Evolutionary conservation across 169 alveolate genomes (phyloP).

Genomic region (Cystoisospora suis): DNA sequence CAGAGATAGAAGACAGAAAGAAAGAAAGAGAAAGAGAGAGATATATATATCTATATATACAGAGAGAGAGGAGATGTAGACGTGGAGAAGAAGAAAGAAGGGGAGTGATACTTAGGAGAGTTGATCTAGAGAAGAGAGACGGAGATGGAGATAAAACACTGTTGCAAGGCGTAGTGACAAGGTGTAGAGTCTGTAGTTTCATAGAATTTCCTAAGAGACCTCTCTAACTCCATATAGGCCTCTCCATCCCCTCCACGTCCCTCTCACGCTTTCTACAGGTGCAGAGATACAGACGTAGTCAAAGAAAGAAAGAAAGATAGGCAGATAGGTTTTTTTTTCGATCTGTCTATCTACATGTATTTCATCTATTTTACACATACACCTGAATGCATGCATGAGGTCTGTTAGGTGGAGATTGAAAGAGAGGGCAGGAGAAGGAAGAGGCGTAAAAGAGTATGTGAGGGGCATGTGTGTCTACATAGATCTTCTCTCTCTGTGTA

Average conservation of each 20-base stretch:
- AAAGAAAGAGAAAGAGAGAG: background rate
- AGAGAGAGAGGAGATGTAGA: background rate
- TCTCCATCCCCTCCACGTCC: no score
- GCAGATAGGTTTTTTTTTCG: no score
- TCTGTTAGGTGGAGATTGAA: no score
- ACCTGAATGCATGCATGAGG: no score
- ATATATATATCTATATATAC: background rate
- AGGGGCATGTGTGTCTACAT: background rate
- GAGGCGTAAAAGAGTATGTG: background rate
- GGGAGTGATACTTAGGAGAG: background rate
- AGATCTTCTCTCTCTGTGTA: background rate
- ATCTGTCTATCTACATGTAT: no score
- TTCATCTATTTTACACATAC: no score
- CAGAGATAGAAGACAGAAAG: background rate
- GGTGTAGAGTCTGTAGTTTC: no score
- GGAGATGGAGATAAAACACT: background rate
- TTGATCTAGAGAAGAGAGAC: background rate
- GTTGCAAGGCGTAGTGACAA: no score
- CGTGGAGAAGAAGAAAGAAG: background rate
- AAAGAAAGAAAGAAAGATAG: background rate
- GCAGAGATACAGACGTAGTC: background rate
- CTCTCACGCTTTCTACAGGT: no score
- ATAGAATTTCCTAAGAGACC: no score
- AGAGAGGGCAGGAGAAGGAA: background rate
- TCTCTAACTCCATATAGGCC: no score